A percentile compares a stretch with the other conserved stretches of the same genome.
phyloP scores from a whole-genome alignment of 331 rosid species.

The Cydonia oblonga region DNA sequence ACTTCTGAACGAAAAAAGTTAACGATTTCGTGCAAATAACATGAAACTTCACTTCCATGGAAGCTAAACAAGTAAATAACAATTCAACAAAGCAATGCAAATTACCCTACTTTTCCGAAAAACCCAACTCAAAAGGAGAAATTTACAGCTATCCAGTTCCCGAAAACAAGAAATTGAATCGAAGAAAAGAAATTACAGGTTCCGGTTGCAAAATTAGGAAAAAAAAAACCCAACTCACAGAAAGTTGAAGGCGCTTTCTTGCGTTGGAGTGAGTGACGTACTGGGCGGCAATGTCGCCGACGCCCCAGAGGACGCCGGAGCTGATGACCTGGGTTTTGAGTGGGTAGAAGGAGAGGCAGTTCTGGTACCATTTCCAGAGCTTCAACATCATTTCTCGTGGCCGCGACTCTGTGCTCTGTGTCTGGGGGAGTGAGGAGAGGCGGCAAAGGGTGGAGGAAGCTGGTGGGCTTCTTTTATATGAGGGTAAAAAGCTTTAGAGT shows the following conservation, averaged over 20 bases:
- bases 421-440: neutral
- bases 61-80: neutral
- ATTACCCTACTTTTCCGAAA: neutral
- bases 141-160: slow-evolving; percentile 1
- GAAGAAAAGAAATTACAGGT: neutral
- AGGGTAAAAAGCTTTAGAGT: neutral
- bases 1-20: neutral
- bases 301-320: slow-evolving; percentile 41
- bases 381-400: slow-evolving; percentile 3
- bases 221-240: neutral
- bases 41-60: neutral
- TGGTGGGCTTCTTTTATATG: neutral
- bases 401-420: neutral
- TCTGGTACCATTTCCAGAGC: slow-evolving; percentile 48
- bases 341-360: slow-evolving; percentile 34
- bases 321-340: slow-evolving; percentile 41
- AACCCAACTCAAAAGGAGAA: neutral
- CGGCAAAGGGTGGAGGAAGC: neutral
- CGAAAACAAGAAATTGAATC: neutral
- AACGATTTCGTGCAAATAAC: neutral
- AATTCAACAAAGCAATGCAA: neutral
- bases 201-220: neutral
- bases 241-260: slow-evolving; percentile 13
- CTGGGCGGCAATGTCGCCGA: slow-evolving; percentile 40
- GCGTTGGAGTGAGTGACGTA: slow-evolving; percentile 29